phyloP scores from a whole-genome alignment of 1,284 basidiomycete species.

The Boletus semigastroideus region DNA sequence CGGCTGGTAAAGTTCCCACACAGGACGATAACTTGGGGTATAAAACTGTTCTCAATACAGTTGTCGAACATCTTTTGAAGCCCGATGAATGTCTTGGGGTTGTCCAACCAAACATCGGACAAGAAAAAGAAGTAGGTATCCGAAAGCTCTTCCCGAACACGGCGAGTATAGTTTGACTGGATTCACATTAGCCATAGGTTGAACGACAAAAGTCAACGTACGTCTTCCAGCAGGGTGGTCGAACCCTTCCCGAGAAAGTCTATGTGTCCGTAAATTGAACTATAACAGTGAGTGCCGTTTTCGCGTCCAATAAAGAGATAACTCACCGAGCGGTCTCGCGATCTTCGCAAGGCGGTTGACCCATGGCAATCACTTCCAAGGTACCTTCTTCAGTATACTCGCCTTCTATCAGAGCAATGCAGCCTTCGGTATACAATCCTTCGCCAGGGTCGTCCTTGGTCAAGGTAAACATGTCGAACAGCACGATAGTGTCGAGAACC shows the following conservation, averaged over 20 bases:
- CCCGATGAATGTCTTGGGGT: conserved; percentile 78
- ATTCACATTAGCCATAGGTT: conserved; percentile 3
- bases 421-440: conserved; percentile 96
- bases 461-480: conserved; percentile 5
- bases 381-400: conserved; percentile 93
- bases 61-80: conserved; percentile 87
- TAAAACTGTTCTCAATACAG: conserved; percentile 85
- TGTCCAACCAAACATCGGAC: conserved; percentile 95
- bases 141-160: conserved; percentile 64
- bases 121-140: conserved; percentile 92
- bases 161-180: conserved; percentile 58
- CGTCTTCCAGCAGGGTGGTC: conserved; percentile 91
- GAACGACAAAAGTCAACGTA: conserved; percentile 37
- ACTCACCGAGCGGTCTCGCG: conserved; percentile 76
- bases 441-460: conserved; percentile 87
- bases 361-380: conserved; percentile 89
- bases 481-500: conserved; percentile 25
- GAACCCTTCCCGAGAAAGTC: conserved; percentile 94
- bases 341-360: conserved; percentile 94
- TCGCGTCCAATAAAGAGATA: not conserved
- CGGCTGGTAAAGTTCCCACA: conserved; percentile 94
- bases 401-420: conserved; percentile 93
- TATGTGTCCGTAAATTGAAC: conserved; percentile 89
- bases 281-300: conserved; percentile 32
- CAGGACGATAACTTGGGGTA: conserved; percentile 85